Evolutionary conservation across 1,284 basidiomycete species (phyloP), one percentile per base, ranked within the genome.

Genomic region (Pulveroboletus sp.): DNA sequence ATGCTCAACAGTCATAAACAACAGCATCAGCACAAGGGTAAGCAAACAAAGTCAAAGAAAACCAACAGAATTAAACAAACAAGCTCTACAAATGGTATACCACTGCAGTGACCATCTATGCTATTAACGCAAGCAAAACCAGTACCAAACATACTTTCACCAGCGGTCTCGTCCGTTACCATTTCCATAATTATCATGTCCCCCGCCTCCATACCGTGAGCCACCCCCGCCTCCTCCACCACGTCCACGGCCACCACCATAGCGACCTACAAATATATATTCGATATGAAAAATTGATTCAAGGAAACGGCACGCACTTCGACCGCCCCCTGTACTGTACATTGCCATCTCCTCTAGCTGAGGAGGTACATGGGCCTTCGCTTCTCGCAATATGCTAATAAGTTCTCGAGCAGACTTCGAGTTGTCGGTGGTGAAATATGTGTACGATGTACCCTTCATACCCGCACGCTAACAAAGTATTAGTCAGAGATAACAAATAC

Each of bases 371-470:
- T 83, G 80, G 33, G 94, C 88, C 73, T 96, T 96, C 47, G 94
- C 93, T 76, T 99, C 96, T 62, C 85, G 82, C 61, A 99, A 78
- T 65, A 99, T 98, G 63, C 77, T 81, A 56, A 98, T 79, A 17
- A 99, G 83, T 71, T 99, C 96, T 49, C 94, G 90, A 18, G 96
- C 95, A 64, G 87, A 87, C 79, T 96, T 97, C 57, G 92, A 89
- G 76, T 96, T 98, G 70, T 97, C 93, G 50, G 90, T 90, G 54
- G 92, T 96, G 78, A 99, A 96, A 82, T 96, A 98, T 14, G 95
- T 98, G 78, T 92, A 97, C 6, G 95, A 94, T 35, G 87, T 91
- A 65, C 94, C 94, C 74, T 85, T 94, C 80, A 89, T 85, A 51
- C 93, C 94, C 57, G 91, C 92, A 73, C 92, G 91, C 90, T 92